A percentile compares a stretch with the other conserved stretches of the same genome.
These are phyloP conservation scores for Scheffersomyces lignosus DNA, from an alignment of 805 yeast genomes.

Conservation along the genomic window DNA sequence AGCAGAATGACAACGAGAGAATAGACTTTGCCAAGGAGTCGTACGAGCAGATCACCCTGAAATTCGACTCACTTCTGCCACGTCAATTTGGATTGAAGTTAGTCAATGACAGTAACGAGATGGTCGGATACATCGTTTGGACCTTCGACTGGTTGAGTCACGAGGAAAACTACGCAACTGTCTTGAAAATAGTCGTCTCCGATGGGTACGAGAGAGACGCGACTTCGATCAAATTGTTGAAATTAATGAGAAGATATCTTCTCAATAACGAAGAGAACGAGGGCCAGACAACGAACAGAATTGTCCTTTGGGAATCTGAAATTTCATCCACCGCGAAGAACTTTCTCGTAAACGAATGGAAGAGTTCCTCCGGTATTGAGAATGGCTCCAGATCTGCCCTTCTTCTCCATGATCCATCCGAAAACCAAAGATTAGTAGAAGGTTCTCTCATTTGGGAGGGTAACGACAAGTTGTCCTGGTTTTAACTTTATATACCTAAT, in stretches of 20 bases:
- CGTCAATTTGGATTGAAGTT: conserved; percentile 31
- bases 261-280: conserved; percentile 12
- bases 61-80: conserved; percentile 27
- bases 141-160: conserved; percentile 34
- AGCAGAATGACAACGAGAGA: conserved; percentile 5
- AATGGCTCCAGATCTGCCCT: conserved; percentile 40
- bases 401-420: conserved; percentile 22
- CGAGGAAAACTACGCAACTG: conserved; percentile 22
- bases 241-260: conserved; percentile 14
- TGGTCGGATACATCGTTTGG: conserved; percentile 36
- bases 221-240: conserved; percentile 14
- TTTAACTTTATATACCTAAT: too few species aligned
- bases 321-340: conserved; percentile 13
- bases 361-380: conserved; percentile 23
- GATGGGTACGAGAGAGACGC: conserved; percentile 17
- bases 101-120: conserved; percentile 12
- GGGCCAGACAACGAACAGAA: conserved; percentile 13
- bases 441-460: conserved; percentile 41
- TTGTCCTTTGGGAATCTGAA: conserved; percentile 38
- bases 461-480: conserved; percentile 45
- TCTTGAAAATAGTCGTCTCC: conserved; percentile 27
- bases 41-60: conserved; percentile 16
- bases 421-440: conserved; percentile 21
- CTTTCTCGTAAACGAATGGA: conserved; percentile 14
- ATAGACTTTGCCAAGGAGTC: conserved; percentile 18